Base-by-base conservation (phyloP, 306 rosid genomes). In the Ceratonia siliqua region DNA sequence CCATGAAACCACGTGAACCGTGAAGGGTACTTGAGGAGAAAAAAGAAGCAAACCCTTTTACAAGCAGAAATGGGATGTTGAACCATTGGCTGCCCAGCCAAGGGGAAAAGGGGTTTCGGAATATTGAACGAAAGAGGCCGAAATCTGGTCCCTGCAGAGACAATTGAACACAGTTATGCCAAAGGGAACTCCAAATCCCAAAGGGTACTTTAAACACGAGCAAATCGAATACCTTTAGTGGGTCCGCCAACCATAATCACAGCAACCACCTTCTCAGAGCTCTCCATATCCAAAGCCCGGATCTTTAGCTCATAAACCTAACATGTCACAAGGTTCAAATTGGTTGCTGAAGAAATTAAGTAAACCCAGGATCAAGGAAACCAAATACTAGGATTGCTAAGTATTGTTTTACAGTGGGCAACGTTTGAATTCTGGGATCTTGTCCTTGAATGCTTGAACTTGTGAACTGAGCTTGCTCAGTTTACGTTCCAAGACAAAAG, bases 191-290 rank as follows among this genome's bases (percentile, higher is more conserved):
- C 57, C n/a, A 24, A 43, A 21, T 24, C 6, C 10, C 8, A 7
- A 27, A 15, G 22, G 39, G 1, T 48, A 59, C 5, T 35, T 5
- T 1, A 0, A 14, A 32, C 15, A 53, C 12, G 18, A 41, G 4
- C 52, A 50, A 6, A 46, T 12, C 57, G 6, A 7, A 30, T 46
- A 85, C 92, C 92, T 88, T 88, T 85, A 3, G 88, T 88, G 22
- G 92, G 92, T 3, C 92, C 88, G 9, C 92, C 92, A 18, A 88
- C 92, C 92, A 88, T 85, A 82, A 88, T 88, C 13, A 88, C 89
- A 13, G 92, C 92, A 58, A 87, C 89, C 55, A 87, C 88, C 77
- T 85, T 87, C 80, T 69, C 89, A 22, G 88, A 78, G 85, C 63
- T 84, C 46, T 79, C 88, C 89, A 85, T 85, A 28, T 6, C 35